Conservation (phyloP, 106 monocot species). For the Acorus gramineus region DNA sequence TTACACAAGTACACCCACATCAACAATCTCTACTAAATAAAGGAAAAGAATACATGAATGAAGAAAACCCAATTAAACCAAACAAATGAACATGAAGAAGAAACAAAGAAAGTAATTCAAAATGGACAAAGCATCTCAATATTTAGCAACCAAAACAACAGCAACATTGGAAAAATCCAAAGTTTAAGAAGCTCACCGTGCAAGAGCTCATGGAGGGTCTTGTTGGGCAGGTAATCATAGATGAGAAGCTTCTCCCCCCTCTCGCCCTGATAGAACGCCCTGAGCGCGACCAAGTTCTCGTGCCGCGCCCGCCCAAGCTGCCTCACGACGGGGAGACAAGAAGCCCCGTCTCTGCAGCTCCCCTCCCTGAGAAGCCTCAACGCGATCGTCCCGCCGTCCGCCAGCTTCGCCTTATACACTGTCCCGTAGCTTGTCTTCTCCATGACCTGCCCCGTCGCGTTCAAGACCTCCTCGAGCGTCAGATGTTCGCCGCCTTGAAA, state of each 20-base stretch:
- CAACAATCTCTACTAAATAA: too few relatives aligned
- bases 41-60: too few relatives aligned
- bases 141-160: too few relatives aligned
- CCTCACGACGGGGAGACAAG: slow-evolving; percentile 52
- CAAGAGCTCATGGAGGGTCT: slow-evolving; percentile 55
- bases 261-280: slow-evolving; percentile 87
- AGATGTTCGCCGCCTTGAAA: slow-evolving; percentile 86
- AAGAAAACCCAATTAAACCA: too few relatives aligned
- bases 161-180: neutral
- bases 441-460: slow-evolving; percentile 83
- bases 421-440: slow-evolving; percentile 90
- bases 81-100: too few relatives aligned
- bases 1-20: too few relatives aligned
- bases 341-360: slow-evolving; percentile 44
- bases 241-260: slow-evolving; percentile 94
- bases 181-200: slow-evolving; percentile 28
- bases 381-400: slow-evolving; percentile 59
- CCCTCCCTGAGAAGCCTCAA: slow-evolving; percentile 71
- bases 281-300: slow-evolving; percentile 62
- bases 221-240: slow-evolving; percentile 68
- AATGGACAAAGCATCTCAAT: too few relatives aligned
- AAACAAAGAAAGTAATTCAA: too few relatives aligned
- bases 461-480: slow-evolving; percentile 78
- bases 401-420: slow-evolving; percentile 93
- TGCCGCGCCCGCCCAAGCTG: slow-evolving; percentile 64